A percentile compares a stretch with the other conserved stretches of the same genome.
Conservation (phyloP, 495 filamentous ascomycete species). For the Penicillium malachiteum region DNA sequence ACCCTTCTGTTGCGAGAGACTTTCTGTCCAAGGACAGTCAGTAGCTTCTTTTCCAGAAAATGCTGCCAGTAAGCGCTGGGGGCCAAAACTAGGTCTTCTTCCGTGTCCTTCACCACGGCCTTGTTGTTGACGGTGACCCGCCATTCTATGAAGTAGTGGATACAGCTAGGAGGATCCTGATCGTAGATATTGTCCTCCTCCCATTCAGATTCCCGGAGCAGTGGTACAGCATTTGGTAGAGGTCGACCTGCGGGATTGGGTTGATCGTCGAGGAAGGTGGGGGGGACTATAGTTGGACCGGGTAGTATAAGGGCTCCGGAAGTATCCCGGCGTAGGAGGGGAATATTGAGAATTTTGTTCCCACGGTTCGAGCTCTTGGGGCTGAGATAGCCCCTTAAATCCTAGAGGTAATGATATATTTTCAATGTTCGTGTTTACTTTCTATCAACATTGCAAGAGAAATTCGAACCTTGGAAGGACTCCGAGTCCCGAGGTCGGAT, state of each 20-base stretch:
- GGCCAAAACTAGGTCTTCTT: too few relatives aligned
- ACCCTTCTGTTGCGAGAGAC: too few relatives aligned
- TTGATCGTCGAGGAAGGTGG: neutral
- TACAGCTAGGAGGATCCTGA: conserved; percentile 26
- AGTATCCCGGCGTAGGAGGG: conserved; percentile 3
- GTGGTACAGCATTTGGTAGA: neutral
- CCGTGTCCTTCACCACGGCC: conserved; percentile 26
- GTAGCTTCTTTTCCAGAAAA: too few relatives aligned
- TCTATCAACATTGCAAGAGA: too few relatives aligned
- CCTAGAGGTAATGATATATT: too few relatives aligned
- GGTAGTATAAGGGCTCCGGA: conserved; percentile 1
- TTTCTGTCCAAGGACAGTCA: too few relatives aligned
- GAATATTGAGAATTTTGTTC: neutral
- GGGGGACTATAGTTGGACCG: neutral
- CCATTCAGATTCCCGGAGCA: neutral
- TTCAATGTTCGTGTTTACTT: too few relatives aligned
- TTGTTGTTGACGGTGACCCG: conserved; percentile 31
- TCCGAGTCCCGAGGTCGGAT: too few relatives aligned
- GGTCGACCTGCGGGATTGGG: neutral
- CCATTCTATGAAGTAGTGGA: conserved; percentile 37
- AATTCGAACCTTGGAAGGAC: too few relatives aligned
- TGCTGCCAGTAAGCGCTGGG: too few relatives aligned
- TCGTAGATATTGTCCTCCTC: conserved; percentile 19
- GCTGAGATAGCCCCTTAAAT: too few relatives aligned
- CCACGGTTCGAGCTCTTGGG: conserved; percentile 3